Evolutionary conservation across 768 basidiomycete species (phyloP).

Genomic region (Tricholoma flavovirens): DNA sequence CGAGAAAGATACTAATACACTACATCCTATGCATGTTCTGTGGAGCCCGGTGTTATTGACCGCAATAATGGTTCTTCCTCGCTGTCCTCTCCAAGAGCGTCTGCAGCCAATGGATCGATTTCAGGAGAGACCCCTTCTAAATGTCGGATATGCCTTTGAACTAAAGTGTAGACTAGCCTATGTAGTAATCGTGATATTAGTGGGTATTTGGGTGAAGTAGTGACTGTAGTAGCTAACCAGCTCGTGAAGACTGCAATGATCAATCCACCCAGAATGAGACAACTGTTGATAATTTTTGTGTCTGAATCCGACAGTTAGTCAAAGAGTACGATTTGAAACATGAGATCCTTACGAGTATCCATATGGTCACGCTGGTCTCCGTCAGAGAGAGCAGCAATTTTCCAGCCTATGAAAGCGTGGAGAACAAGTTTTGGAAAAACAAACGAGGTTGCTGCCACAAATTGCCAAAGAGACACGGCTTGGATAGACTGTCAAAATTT

Average conservation of each 20-base stretch:
- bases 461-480: constrained; percentile 70
- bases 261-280: constrained; percentile 56
- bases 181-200: constrained; percentile 10
- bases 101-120: constrained; percentile 50
- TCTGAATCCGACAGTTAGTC: constrained; percentile 27
- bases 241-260: constrained; percentile 53
- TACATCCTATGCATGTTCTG: background rate
- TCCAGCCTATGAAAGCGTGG: constrained; percentile 74
- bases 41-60: constrained; percentile 8
- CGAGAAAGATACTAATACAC: background rate
- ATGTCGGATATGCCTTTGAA: constrained; percentile 55
- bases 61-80: constrained; percentile 57
- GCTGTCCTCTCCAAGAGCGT: constrained; percentile 35
- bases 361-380: constrained; percentile 67
- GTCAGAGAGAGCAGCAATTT: constrained; percentile 69
- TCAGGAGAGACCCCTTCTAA: constrained; percentile 44
- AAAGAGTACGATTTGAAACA: background rate
- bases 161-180: constrained; percentile 63
- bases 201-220: background rate
- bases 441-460: constrained; percentile 65
- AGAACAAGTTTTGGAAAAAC: constrained; percentile 67
- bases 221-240: constrained; percentile 43
- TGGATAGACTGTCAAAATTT: constrained; percentile 60
- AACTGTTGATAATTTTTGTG: constrained; percentile 59
- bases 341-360: constrained; percentile 56